Percentiles rank a stretch among this genome's conserved stretches.
Conservation (phyloP, 2,329 filamentous ascomycete genomes). For the Phaeophleospora eucalypticola region DNA sequence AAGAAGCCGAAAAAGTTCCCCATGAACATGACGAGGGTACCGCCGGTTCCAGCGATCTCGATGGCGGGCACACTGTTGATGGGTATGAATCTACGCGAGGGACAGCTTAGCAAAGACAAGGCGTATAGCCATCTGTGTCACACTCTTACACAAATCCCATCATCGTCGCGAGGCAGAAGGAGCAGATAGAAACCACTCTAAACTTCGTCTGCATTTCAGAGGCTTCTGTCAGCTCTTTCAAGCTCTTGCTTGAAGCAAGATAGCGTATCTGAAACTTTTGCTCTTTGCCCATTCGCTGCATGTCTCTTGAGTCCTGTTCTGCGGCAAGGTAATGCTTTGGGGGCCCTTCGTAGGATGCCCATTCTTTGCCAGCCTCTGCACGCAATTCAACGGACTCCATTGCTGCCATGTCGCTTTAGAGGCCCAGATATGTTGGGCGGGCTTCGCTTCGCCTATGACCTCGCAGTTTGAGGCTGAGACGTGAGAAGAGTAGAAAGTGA, state of each 20-base stretch:
- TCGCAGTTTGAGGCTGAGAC: too few relatives aligned
- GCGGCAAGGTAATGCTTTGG: neutral
- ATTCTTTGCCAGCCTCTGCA: neutral
- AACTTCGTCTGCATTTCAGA: conserved; percentile 1
- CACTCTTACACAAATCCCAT: conserved; percentile 21
- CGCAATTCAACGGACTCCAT: neutral
- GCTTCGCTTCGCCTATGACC: too few relatives aligned
- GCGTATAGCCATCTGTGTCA: too few relatives aligned
- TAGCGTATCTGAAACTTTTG: conserved; percentile 35
- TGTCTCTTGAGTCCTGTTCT: conserved; percentile 36
- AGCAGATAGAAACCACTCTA: conserved; percentile 33
- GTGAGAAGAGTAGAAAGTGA: too few relatives aligned
- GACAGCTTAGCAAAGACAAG: too few relatives aligned
- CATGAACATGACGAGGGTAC: conserved; percentile 22
- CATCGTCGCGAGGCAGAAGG: conserved; percentile 41
- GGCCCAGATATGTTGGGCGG: too few relatives aligned
- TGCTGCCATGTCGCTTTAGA: neutral
- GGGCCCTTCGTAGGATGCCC: neutral
- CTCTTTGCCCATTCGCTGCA: conserved; percentile 46
- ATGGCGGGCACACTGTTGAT: conserved; percentile 10
- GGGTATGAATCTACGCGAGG: too few relatives aligned
- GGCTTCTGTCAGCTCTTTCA: too few relatives aligned
- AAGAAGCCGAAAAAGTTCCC: conserved; percentile 18
- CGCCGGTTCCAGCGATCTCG: conserved; percentile 19
- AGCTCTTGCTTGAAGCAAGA: neutral